Base-by-base conservation (phyloP, 805 yeast species). In the Jamesozyma rosinii region DNA sequence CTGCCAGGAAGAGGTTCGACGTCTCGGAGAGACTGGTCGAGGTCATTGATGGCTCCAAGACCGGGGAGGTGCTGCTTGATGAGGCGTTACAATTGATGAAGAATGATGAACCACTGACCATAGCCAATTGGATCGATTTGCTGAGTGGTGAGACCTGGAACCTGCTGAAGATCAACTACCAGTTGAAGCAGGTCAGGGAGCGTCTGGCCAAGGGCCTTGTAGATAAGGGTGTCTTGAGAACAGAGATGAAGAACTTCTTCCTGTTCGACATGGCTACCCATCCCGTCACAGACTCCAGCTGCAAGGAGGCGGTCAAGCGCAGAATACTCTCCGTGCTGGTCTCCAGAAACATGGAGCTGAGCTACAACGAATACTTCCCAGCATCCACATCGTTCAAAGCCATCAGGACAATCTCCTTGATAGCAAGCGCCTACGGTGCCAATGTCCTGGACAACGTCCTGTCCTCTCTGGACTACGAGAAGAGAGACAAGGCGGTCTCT, bases 181-280 rank as follows among this genome's bases (percentile, higher is more conserved):
- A 92, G 67, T 75, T 92, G 63, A 92, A 92, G 60, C 98, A 92
- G 68, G 98, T 92, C 4, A 79, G 98, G 59, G 98, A 92, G 66
- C 75, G 98, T 54, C 72, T 92, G 50, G 95, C 96, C 43, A 92
- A 92, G 66, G 98, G 98, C 0, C 72, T 92, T 42, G 98, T 94
- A 32, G 98, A 92, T 64, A 92, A 92, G 67, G 97, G 98, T 19
- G 81, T 92, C 37, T 74, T 94, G 57, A 81, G 96, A 68, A 92
- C 98, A 6, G 98, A 92, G 65, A 79, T 95, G 64, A 87, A 89
- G 62, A 92, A 87, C 67, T 92, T 92, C 61, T 78, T 92, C 57
- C 69, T 92, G 42, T 92, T 92, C 55, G 98, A 92, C 64, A 92
- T 92, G 97, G 95, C 98, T 26, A 92, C 98, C 8, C 98, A 94